Conservation (phyloP, 2,329 filamentous ascomycete species). For the Clarireedia monteithiana region DNA sequence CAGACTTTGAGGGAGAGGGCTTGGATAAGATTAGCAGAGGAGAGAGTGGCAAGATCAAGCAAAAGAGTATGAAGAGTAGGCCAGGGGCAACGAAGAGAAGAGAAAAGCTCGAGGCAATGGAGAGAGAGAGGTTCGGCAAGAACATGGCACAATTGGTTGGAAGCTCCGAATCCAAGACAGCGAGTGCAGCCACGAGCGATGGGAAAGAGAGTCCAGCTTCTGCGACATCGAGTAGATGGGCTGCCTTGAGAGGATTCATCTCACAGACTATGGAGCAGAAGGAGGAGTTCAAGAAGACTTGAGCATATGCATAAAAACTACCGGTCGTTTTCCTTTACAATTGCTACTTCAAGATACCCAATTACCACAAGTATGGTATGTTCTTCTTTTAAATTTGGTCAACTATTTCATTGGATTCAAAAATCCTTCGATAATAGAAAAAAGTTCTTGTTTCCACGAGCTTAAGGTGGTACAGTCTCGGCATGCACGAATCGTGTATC, state of each 20-base stretch:
- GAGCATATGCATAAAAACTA: background rate
- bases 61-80: conserved; percentile 65
- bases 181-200: conserved; percentile 6
- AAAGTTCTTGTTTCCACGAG: background rate
- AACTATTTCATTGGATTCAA: background rate
- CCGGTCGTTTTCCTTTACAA: background rate
- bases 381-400: background rate
- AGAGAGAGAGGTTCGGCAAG: conserved; percentile 76
- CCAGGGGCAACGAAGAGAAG: conserved; percentile 79
- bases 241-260: conserved; percentile 74
- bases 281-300: conserved; percentile 51
- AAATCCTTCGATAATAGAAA: background rate
- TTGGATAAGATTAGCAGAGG: conserved; percentile 31
- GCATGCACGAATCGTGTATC: background rate
- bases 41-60: conserved; percentile 56
- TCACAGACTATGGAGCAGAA: conserved; percentile 77
- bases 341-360: conserved; percentile 6
- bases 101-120: conserved; percentile 68
- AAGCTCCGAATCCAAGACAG: conserved; percentile 5
- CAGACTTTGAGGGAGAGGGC: conserved; percentile 41
- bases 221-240: conserved; percentile 60
- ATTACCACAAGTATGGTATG: conserved; percentile 8
- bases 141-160: conserved; percentile 66
- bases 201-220: conserved; percentile 10
- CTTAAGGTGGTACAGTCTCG: background rate